Percentiles rank a stretch among this genome's conserved stretches.
Conservation (phyloP, 2,329 filamentous ascomycete species). For the Colletotrichum lupini region DNA sequence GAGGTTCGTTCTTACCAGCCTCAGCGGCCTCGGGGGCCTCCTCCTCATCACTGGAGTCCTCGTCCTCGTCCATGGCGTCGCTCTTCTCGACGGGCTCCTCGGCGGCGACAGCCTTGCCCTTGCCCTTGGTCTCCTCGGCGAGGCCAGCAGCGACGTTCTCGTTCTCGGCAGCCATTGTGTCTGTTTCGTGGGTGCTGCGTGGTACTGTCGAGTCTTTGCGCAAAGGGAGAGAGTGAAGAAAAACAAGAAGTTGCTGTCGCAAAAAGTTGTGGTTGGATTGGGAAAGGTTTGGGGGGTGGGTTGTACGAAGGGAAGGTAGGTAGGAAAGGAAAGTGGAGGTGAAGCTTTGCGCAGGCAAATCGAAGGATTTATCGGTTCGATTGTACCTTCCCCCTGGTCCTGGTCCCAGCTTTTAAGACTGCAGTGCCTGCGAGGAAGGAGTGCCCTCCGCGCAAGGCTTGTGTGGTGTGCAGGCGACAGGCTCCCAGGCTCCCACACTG, state of each 20-base stretch:
- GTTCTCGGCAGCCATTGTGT: slow-evolving; percentile 62
- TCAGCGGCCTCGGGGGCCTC: slow-evolving; percentile 60
- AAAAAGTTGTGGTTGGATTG: slow-evolving; percentile 1
- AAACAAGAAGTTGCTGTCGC: background rate
- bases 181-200: slow-evolving; percentile 35
- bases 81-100: slow-evolving; percentile 63
- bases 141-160: slow-evolving; percentile 53
- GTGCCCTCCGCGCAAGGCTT: slow-evolving; percentile 4
- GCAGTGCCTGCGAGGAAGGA: background rate
- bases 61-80: slow-evolving; percentile 78
- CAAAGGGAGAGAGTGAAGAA: background rate
- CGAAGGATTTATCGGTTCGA: slow-evolving; percentile 31
- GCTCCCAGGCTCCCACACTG: background rate
- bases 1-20: slow-evolving; percentile 35
- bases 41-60: slow-evolving; percentile 78
- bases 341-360: slow-evolving; percentile 14
- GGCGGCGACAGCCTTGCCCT: slow-evolving; percentile 80
- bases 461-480: slow-evolving; percentile 18
- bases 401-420: slow-evolving; percentile 31
- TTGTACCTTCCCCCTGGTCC: slow-evolving; percentile 29
- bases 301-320: slow-evolving; percentile 17
- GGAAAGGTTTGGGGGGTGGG: background rate
- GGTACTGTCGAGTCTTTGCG: background rate
- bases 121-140: slow-evolving; percentile 77
- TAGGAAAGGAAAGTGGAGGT: slow-evolving; percentile 29